phyloP scores from a whole-genome alignment of 2,329 filamentous ascomycete genomes.

The Escovopsis weberi region DNA sequence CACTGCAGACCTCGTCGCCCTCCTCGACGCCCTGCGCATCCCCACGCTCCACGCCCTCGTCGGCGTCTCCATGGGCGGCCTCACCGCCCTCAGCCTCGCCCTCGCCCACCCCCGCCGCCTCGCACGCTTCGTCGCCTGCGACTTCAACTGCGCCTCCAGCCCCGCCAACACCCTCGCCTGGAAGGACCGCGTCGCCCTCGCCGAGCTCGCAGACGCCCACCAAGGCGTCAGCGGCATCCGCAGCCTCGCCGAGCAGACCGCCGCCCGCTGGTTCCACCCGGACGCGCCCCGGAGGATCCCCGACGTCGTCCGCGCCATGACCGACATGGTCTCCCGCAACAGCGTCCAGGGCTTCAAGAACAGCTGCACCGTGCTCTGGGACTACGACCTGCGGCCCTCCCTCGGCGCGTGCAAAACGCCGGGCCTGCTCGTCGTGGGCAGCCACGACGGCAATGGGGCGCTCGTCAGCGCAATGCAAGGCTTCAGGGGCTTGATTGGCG shows the following conservation, averaged over 20 bases:
- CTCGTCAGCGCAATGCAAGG: constrained; percentile 68
- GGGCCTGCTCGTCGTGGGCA: constrained; percentile 57
- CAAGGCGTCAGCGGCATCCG: constrained; percentile 50
- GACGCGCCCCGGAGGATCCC: constrained; percentile 27
- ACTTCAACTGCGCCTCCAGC: constrained; percentile 62
- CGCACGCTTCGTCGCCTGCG: constrained; percentile 53
- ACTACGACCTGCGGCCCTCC: constrained; percentile 49
- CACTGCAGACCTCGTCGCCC: constrained; percentile 47
- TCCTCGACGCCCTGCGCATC: constrained; percentile 58
- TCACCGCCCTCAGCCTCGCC: constrained; percentile 59
- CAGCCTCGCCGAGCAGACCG: constrained; percentile 54
- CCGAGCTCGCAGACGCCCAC: constrained; percentile 37
- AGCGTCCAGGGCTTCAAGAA: constrained; percentile 54
- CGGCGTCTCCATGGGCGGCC: constrained; percentile 71
- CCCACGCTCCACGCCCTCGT: constrained; percentile 50
- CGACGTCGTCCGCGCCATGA: constrained; percentile 40
- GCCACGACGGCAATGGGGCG: constrained; percentile 53
- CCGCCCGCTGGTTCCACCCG: constrained; percentile 66
- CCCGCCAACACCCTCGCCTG: constrained; percentile 64
- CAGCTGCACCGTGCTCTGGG: constrained; percentile 55
- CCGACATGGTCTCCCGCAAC: constrained; percentile 55
- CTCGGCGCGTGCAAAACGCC: constrained; percentile 41
- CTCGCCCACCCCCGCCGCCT: constrained; percentile 49
- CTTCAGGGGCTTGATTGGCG: constrained; percentile 46
- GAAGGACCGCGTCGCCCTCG: constrained; percentile 59